Percentiles rank a stretch among this genome's conserved stretches.
These are phyloP conservation scores for Neonectria magnoliae DNA, from an alignment of 2,329 filamentous ascomycete species.

Conservation along the genomic window DNA sequence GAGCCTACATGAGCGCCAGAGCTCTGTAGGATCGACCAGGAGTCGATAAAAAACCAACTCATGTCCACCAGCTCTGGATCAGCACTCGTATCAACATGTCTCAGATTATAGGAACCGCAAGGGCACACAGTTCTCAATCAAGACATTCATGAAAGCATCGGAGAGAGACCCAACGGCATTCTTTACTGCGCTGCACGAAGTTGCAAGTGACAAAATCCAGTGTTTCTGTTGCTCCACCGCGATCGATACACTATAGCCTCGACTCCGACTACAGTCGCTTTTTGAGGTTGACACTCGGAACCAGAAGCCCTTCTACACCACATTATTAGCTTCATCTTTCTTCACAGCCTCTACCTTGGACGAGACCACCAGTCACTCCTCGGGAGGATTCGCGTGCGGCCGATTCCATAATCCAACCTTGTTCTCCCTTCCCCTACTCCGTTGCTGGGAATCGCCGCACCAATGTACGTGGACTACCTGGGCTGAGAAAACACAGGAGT, in stretches of 20 bases:
- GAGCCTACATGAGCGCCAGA: constrained; percentile 67
- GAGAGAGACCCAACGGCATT: constrained; percentile 2
- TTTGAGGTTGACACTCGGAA: constrained; percentile 11
- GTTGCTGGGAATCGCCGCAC: constrained; percentile 8
- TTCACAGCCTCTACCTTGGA: constrained; percentile 8
- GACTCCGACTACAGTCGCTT: constrained; percentile 16
- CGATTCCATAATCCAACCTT: constrained; percentile 23
- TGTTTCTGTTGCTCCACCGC: constrained; percentile 9
- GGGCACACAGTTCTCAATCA: constrained; percentile 20
- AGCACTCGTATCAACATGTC: constrained; percentile 17
- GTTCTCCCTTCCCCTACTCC: constrained; percentile 3
- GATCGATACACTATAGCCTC: not conserved
- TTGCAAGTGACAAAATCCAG: constrained; percentile 5
- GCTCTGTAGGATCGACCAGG: constrained; percentile 64
- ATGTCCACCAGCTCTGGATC: constrained; percentile 14
- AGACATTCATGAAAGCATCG: constrained; percentile 20
- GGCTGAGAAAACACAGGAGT: constrained; percentile 13
- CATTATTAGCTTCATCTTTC: constrained; percentile 16
- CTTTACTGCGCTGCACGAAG: constrained; percentile 7
- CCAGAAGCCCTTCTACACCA: constrained; percentile 1
- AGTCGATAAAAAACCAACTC: constrained; percentile 54
- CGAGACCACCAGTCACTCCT: constrained; percentile 8
- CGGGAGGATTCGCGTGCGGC: constrained; percentile 26
- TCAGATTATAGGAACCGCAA: constrained; percentile 23
- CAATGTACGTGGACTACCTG: constrained; percentile 5